Percentiles rank a stretch among this genome's conserved stretches.
Conservation (phyloP, 805 yeast genomes). For the Nakazawaea ernobii region DNA sequence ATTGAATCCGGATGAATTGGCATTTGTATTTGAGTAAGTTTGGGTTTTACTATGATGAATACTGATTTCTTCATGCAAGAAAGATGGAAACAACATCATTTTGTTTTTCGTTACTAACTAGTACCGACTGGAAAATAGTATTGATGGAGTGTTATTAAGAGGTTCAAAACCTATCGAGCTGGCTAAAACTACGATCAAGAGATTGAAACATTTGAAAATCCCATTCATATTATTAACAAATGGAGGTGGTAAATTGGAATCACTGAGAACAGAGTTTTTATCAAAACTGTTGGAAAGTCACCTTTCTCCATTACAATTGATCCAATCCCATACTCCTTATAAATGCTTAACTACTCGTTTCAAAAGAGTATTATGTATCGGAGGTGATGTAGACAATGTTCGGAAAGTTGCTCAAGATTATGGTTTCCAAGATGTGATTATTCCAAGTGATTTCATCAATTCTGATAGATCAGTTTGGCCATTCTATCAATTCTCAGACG, state of each 20-base stretch:
- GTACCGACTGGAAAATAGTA: conserved; percentile 29
- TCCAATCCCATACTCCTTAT: conserved; percentile 88
- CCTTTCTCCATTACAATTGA: conserved; percentile 57
- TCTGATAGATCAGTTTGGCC: conserved; percentile 62
- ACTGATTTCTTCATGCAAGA: neutral
- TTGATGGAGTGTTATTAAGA: conserved; percentile 83
- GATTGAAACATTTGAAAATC: conserved; percentile 45
- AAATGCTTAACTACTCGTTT: conserved; percentile 48
- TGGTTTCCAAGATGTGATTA: conserved; percentile 72
- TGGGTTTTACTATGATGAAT: too few species aligned
- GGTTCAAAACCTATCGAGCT: conserved; percentile 62
- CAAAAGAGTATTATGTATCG: conserved; percentile 70
- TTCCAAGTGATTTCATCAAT: conserved; percentile 65
- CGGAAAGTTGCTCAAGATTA: conserved; percentile 67
- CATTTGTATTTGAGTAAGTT: conserved; percentile 28
- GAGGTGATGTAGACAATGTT: conserved; percentile 71
- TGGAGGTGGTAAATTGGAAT: conserved; percentile 81
- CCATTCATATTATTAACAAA: conserved; percentile 86
- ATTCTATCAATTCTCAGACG: conserved; percentile 47
- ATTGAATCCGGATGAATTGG: conserved; percentile 17
- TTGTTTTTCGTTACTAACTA: conserved; percentile 20
- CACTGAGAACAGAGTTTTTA: conserved; percentile 48
- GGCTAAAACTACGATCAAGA: conserved; percentile 55
- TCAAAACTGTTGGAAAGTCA: conserved; percentile 37
- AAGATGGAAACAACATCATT: neutral